Percentiles rank a stretch among this genome's conserved stretches.
Evolutionary conservation across 352 stramenopile species (phyloP).

Genomic region (Globisporangium cystogenes): DNA sequence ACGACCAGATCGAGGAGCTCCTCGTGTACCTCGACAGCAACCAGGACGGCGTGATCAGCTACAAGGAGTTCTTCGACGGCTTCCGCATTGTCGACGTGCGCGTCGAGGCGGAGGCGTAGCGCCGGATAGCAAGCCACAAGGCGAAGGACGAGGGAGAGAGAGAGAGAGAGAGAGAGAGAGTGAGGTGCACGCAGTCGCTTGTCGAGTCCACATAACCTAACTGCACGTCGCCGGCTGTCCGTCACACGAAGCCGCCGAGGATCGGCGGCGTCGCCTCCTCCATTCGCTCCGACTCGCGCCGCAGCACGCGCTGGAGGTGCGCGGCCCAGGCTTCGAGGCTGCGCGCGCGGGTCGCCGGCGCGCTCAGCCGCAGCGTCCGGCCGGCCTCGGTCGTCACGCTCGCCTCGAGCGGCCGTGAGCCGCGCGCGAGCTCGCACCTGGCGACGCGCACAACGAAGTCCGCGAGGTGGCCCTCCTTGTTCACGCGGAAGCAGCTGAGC

Average conservation of each 20-base stretch:
- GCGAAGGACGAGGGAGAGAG: no score
- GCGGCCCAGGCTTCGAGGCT: slow-evolving; percentile 6
- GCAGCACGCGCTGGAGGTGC: background rate
- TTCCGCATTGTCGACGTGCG: slow-evolving; percentile 86
- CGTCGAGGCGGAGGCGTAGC: slow-evolving; percentile 24
- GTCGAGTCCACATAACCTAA: background rate
- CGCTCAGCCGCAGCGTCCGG: slow-evolving; percentile 18
- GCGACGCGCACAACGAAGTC: slow-evolving; percentile 22
- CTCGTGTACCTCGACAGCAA: slow-evolving; percentile 86
- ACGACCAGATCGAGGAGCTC: slow-evolving; percentile 90
- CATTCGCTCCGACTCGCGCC: background rate
- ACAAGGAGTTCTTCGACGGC: slow-evolving; percentile 93
- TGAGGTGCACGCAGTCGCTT: background rate
- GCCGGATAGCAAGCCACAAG: no score
- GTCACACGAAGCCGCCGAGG: background rate
- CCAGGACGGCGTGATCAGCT: slow-evolving; percentile 88
- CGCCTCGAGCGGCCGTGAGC: background rate
- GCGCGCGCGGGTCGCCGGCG: background rate
- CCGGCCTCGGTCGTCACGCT: slow-evolving; percentile 4
- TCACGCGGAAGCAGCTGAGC: slow-evolving; percentile 47
- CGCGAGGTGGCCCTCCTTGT: slow-evolving; percentile 36
- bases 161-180: no score
- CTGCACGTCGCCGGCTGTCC: background rate
- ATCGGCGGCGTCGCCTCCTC: background rate
- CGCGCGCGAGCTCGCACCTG: slow-evolving; percentile 11